Percentiles rank a stretch among this genome's conserved stretches.
phyloP scores from a whole-genome alignment of 2,329 filamentous ascomycete species.

The Botrytis fragariae region DNA sequence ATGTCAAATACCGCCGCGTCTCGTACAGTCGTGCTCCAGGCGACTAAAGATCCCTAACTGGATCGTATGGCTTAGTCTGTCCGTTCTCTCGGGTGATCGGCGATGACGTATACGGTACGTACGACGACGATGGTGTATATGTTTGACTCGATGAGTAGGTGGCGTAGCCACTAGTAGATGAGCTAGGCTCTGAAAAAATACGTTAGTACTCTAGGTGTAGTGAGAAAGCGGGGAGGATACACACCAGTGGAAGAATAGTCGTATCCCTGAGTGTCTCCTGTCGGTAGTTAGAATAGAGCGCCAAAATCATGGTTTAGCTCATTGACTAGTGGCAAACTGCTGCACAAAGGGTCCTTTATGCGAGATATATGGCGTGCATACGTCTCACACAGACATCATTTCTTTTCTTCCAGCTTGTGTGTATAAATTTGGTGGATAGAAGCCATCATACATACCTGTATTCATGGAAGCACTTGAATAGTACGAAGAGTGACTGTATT shows the following conservation, averaged over 20 bases:
- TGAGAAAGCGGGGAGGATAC: background rate
- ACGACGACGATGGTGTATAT: background rate
- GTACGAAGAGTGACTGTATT: conserved; percentile 4
- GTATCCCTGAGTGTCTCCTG: conserved; percentile 9
- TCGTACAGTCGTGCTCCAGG: too few species aligned
- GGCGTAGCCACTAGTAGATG: background rate
- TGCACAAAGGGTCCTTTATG: background rate
- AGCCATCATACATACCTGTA: conserved; percentile 13
- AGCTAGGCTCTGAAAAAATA: background rate
- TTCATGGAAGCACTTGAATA: background rate
- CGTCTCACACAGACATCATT: background rate
- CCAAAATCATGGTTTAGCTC: background rate
- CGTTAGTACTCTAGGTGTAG: background rate
- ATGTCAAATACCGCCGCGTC: background rate
- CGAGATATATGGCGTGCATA: background rate
- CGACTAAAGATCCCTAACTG: conserved; percentile 24
- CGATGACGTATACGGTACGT: background rate
- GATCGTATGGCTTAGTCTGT: conserved; percentile 23
- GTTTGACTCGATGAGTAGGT: background rate
- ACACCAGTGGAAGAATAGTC: conserved; percentile 10
- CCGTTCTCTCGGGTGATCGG: background rate
- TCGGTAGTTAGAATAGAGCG: conserved; percentile 3
- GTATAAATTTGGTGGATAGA: background rate
- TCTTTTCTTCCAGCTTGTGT: background rate
- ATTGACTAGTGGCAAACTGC: background rate